Evolutionary conservation across 2,329 filamentous ascomycete genomes (phyloP).

Genomic region (Teratosphaeria epicoccoides): DNA sequence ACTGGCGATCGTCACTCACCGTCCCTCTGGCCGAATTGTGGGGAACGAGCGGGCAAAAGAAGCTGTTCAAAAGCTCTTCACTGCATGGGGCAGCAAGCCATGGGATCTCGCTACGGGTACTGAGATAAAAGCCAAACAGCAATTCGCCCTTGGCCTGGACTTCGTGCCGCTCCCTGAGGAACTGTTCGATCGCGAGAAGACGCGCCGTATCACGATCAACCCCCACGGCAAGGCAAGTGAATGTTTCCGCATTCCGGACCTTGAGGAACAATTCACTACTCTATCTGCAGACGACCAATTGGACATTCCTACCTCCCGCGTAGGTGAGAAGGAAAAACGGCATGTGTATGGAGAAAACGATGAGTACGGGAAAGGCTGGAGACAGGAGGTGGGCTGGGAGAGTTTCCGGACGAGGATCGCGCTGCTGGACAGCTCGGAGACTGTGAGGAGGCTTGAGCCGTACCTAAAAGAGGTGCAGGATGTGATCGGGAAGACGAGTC

Average conservation of each 20-base stretch:
- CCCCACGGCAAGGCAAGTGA: slow-evolving; percentile 4
- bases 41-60: slow-evolving; percentile 7
- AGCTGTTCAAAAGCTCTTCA: slow-evolving; percentile 6
- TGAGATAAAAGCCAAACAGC: slow-evolving; percentile 1
- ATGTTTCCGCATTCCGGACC: slow-evolving; percentile 1
- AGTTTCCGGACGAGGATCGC: slow-evolving; percentile 10
- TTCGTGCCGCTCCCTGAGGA: slow-evolving; percentile 11
- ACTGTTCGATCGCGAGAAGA: slow-evolving; percentile 7
- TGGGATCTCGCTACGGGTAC: slow-evolving; percentile 8
- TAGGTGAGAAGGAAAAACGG: slow-evolving; percentile 5
- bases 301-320: slow-evolving; percentile 3
- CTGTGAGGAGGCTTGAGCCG: slow-evolving; percentile 4
- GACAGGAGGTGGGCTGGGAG: slow-evolving; percentile 11
- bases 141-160: slow-evolving; percentile 10
- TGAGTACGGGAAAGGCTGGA: slow-evolving; percentile 9
- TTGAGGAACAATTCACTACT: not conserved
- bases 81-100: slow-evolving; percentile 7
- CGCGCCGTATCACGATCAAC: slow-evolving; percentile 10
- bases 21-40: slow-evolving; percentile 3
- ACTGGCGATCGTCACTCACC: slow-evolving; percentile 9
- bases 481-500: slow-evolving; percentile 6
- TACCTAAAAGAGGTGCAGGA: slow-evolving; percentile 9
- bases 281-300: slow-evolving; percentile 2
- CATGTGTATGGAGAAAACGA: slow-evolving; percentile 4
- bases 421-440: slow-evolving; percentile 3